Evolutionary conservation across 2,329 filamentous ascomycete species (phyloP).

Genomic region (Xylariaceae sp.): DNA sequence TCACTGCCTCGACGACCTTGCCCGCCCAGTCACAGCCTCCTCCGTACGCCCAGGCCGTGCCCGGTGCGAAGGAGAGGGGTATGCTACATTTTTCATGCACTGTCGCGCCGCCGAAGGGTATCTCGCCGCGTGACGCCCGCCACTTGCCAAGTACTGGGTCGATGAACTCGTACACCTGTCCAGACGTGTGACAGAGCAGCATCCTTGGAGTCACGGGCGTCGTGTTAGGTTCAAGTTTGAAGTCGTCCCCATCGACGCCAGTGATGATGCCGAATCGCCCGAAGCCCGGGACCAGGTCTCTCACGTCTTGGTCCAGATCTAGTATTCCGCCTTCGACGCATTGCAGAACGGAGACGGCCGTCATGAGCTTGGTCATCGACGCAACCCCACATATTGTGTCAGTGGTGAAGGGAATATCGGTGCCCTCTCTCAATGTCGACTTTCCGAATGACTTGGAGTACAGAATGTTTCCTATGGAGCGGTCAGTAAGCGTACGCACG

Average conservation of each 20-base stretch:
- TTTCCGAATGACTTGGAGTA: conserved; percentile 21
- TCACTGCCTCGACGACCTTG: conserved; percentile 16
- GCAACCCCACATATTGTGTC: conserved; percentile 22
- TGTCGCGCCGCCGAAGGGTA: conserved; percentile 15
- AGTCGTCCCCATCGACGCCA: background rate
- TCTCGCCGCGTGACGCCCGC: conserved; percentile 23
- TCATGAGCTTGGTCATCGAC: conserved; percentile 39
- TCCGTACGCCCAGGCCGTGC: conserved; percentile 20
- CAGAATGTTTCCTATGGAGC: background rate
- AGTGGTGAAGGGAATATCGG: conserved; percentile 19
- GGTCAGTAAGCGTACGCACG: too few relatives aligned
- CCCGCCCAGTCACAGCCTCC: conserved; percentile 22
- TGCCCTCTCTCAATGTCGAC: conserved; percentile 19
- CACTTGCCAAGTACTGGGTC: conserved; percentile 28
- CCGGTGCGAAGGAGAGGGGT: conserved; percentile 19
- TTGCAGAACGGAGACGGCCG: conserved; percentile 48
- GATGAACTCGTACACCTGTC: conserved; percentile 41
- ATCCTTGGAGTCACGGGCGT: conserved; percentile 44
- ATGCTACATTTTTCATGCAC: conserved; percentile 18
- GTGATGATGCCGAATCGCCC: conserved; percentile 22
- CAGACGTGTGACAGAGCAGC: conserved; percentile 48
- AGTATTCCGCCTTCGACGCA: conserved; percentile 48
- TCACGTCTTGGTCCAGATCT: conserved; percentile 41
- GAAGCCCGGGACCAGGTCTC: conserved; percentile 43
- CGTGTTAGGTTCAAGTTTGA: conserved; percentile 30